Conservation (phyloP, 345 rosid species). For the Noccaea bulbosa region DNA sequence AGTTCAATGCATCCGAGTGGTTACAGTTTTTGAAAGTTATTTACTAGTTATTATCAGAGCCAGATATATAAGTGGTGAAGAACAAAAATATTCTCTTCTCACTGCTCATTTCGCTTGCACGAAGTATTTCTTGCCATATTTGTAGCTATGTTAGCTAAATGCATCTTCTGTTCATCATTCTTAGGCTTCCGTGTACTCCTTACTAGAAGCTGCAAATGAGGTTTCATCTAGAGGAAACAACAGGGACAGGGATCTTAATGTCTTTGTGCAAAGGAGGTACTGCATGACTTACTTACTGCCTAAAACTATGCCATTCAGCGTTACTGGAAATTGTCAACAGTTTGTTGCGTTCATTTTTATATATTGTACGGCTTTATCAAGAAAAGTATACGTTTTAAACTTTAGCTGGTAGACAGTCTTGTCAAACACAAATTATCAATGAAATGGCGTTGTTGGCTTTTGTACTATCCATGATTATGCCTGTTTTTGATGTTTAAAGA, state of each 20-base stretch:
- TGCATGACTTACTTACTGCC: conserved; percentile 7
- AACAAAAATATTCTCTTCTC: conserved; percentile 4
- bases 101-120: not conserved
- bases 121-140: conserved; percentile 18
- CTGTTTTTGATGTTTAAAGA: conserved; percentile 26
- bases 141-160: conserved; percentile 27
- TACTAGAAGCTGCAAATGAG: conserved; percentile 89
- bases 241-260: conserved; percentile 71
- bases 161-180: conserved; percentile 46
- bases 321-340: conserved; percentile 28
- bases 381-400: not conserved
- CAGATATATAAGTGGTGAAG: not conserved
- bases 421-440: too few species aligned
- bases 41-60: conserved; percentile 3
- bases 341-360: not conserved
- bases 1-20: not conserved
- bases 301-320: conserved; percentile 28
- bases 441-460: too few species aligned
- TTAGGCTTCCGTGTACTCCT: conserved; percentile 85
- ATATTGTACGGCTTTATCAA: not conserved
- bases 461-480: not conserved
- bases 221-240: conserved; percentile 77
- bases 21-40: conserved; percentile 14
- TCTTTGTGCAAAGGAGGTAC: conserved; percentile 88
- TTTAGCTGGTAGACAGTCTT: not conserved